Evolutionary conservation across 495 filamentous ascomycete genomes (phyloP), one percentile per base, ranked within the genome.

Genomic region (Talaromyces wortmannii): DNA sequence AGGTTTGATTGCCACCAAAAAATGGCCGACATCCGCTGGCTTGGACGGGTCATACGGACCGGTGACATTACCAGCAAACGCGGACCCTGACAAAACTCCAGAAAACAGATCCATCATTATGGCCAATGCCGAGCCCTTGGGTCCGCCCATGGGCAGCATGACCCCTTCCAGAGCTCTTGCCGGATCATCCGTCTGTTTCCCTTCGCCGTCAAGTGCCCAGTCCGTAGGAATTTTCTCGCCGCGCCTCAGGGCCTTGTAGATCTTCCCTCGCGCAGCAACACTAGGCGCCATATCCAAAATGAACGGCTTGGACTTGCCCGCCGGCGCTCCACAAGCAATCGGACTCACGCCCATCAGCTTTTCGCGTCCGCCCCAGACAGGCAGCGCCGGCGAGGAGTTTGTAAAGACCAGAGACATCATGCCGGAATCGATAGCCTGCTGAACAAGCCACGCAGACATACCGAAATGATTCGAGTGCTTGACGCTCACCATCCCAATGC

Each of bases 91-190:
- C 8, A 91, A 64, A 5, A 90, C 87, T 0, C 88, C 88, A 6
- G 86, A 89, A 57, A 91, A 90, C 3, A 91, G 85, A 70, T 91
- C 88, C 88, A 90, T 90, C 87, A 91, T 90, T 40, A 91, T 78
- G 0, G 84, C 71, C 45, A 91, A 59, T 5, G 81, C 88, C 15
- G 79, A 83, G 5, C 88, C 87, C 66, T 91, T 91, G 0, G 86
- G 86, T 0, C 88, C 88, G 0, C 86, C 87, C 84, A 91, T 90
- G 0, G 88, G 87, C 50, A 89, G 67, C 88, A 91, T 91, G 1
- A 87, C 83, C 0, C 87, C 88, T 50, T 82, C 73, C 7, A 53
- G 32, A 31, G 87, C 88, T 13, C 72, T 70, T 0, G 68, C 78
- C 0, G 87, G 86, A 63, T 91, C 86, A 60, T 83, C 79, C 1